Base-by-base conservation (phyloP, 768 basidiomycete species). In the Boletus subcaerulescens region DNA sequence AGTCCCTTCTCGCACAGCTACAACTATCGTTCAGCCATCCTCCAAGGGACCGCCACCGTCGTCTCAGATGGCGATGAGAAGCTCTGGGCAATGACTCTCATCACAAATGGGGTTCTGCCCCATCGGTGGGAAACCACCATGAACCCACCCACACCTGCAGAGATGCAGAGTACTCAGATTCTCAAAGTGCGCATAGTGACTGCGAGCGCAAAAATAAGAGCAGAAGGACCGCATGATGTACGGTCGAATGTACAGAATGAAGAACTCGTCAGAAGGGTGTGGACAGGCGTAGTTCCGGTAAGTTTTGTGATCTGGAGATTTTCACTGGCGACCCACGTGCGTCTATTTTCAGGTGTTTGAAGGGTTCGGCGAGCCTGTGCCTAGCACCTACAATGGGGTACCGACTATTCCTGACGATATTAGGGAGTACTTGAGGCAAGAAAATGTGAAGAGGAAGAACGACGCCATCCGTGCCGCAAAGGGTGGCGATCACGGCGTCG, bases 401-500 rank as follows among this genome's bases (percentile, higher is more conserved):
- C 24, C 45, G 13, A 42, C 36, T 18, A 2, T 62, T 32, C 65
- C 65, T 4, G 62, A 57, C 12, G 57, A 56, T 10, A 65, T 67
- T 7, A 52, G 65, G 42, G 62, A 58, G 26, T 47, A 65, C n/a
- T 11, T 67, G 24, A 62, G 63, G 39, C 55, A 10, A 36, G 60
- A 67, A 38, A 66, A 66, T 29, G 35, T 57, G 47, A 67, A 39
- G 46, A 59, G 62, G 43, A 66, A 67, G 58, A 66, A 58, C n/a
- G 45, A 58, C 17, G 65, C 65, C 14, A 52, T 56, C 45, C 52
- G 40, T 32, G 65, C 54, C 5, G 62, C 65, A 7, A 66, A 56
- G 32, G 56, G 38, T 78, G 67, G 59, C 78, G 80, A 58, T 82
- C 29, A 51, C 7, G 10, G n/a, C 18, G 11, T 45, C 17, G 49